These are phyloP conservation scores for Spathaspora girioi DNA, from an alignment of 805 yeast species.

Conservation along the genomic window DNA sequence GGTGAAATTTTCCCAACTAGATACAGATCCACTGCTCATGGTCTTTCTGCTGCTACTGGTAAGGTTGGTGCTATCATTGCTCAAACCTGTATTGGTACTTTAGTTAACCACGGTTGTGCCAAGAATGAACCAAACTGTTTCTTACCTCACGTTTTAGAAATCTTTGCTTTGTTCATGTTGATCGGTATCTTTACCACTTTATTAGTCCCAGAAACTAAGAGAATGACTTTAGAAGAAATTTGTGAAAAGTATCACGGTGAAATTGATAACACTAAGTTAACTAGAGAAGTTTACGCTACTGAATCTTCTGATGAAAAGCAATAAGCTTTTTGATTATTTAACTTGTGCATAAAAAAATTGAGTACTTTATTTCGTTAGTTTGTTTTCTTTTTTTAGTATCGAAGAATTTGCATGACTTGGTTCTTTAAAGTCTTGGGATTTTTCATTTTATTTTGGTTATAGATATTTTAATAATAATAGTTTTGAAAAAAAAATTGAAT, in stretches of 20 bases:
- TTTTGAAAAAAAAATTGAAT: not conserved
- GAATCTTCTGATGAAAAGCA: conserved; percentile 21
- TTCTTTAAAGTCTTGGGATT: not conserved
- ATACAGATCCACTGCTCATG: conserved; percentile 94
- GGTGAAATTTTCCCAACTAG: conserved; percentile 94
- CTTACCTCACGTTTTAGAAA: conserved; percentile 91
- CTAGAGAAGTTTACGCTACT: conserved; percentile 34
- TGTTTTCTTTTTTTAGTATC: not conserved
- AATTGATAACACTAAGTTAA: conserved; percentile 44
- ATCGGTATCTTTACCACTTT: conserved; percentile 64
- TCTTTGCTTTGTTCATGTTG: conserved; percentile 89
- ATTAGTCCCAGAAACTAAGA: conserved; percentile 85
- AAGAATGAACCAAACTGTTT: conserved; percentile 61
- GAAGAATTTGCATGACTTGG: not conserved
- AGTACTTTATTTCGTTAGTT: not conserved
- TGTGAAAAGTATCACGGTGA: conserved; percentile 82
- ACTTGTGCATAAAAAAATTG: not conserved
- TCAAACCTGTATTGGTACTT: conserved; percentile 81
- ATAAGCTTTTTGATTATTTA: not conserved
- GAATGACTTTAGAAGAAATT: conserved; percentile 84
- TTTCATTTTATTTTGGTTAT: not conserved
- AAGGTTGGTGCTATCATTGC: conserved; percentile 93
- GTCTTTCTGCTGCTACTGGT: conserved; percentile 90
- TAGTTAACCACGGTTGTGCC: conserved; percentile 75
- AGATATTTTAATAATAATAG: not conserved